Evolutionary conservation across 257 asterid species (phyloP).

Genomic region (Solanum sejunctum): DNA sequence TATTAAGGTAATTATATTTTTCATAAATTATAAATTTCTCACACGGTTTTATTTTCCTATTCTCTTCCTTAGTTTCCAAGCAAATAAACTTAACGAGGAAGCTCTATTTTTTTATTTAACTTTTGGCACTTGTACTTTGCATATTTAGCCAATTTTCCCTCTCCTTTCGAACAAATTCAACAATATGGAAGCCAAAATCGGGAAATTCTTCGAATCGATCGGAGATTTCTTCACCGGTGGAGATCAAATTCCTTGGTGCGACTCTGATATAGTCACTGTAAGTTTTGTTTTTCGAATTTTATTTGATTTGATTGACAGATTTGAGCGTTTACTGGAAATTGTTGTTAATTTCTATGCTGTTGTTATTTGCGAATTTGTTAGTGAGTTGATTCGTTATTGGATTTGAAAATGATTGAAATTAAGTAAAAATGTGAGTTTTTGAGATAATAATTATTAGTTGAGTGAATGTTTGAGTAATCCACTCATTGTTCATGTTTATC

Average conservation of each 20-base stretch:
- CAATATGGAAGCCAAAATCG: slow-evolving; percentile 55
- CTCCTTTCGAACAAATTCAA: not conserved
- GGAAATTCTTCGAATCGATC: slow-evolving; percentile 52
- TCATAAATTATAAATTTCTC: not conserved
- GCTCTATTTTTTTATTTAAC: not conserved
- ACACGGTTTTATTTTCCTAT: not conserved
- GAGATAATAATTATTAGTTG: too few relatives aligned
- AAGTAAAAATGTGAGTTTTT: too few relatives aligned
- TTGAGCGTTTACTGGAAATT: not conserved
- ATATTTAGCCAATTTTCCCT: not conserved
- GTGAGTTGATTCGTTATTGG: not conserved
- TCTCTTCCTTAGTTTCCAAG: not conserved
- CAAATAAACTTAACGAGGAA: not conserved
- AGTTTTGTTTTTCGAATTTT: not conserved
- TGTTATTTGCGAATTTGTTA: not conserved
- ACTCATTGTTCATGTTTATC: too few relatives aligned
- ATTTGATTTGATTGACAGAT: not conserved
- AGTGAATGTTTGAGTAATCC: too few relatives aligned
- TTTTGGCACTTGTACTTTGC: not conserved
- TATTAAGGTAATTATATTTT: too few relatives aligned
- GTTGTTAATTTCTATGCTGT: not conserved
- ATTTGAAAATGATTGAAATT: not conserved
- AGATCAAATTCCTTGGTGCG: slow-evolving; percentile 83
- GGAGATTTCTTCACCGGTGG: slow-evolving; percentile 58
- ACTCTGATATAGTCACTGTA: slow-evolving; percentile 50